A percentile compares a stretch with the other conserved stretches of the same genome.
phyloP scores from a whole-genome alignment of 169 alveolate genomes.

The Besnoitia besnoiti region DNA sequence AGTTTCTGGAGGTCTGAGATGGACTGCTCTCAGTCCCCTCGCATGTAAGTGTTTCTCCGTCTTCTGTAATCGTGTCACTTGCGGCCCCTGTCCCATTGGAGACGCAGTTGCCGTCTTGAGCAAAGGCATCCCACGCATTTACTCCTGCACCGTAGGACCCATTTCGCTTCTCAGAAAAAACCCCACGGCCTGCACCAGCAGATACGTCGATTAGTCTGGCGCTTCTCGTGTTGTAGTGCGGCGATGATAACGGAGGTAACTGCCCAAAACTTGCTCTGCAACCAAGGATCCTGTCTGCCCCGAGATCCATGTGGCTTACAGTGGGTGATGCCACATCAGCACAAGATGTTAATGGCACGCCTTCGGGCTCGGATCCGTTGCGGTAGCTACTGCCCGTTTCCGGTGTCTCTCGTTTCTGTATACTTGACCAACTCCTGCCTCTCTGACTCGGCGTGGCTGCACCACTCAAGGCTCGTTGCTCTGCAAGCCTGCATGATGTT shows the following conservation, averaged over 20 bases:
- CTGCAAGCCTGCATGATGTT: neutral
- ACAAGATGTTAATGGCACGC: neutral
- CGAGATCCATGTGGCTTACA: neutral
- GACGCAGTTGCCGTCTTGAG: neutral
- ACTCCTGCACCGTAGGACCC: neutral
- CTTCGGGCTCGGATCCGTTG: neutral
- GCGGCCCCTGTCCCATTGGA: neutral
- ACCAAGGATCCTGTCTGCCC: neutral
- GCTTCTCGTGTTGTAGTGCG: neutral
- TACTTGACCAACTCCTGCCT: too few relatives aligned
- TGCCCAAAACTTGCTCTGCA: neutral
- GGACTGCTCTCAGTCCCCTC: neutral
- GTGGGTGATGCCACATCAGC: neutral
- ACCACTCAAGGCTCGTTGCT: neutral
- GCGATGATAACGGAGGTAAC: too few relatives aligned
- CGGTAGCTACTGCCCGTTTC: neutral
- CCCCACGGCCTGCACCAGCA: neutral
- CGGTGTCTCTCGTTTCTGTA: too few relatives aligned
- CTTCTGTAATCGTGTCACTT: neutral
- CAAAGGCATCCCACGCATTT: neutral
- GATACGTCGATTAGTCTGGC: neutral
- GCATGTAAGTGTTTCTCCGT: neutral
- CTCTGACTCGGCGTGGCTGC: neutral
- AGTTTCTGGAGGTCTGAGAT: neutral
- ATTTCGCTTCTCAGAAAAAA: neutral